These are phyloP conservation scores for Schrenkiella parvula DNA, from an alignment of 345 rosid genomes.

Conservation along the genomic window DNA sequence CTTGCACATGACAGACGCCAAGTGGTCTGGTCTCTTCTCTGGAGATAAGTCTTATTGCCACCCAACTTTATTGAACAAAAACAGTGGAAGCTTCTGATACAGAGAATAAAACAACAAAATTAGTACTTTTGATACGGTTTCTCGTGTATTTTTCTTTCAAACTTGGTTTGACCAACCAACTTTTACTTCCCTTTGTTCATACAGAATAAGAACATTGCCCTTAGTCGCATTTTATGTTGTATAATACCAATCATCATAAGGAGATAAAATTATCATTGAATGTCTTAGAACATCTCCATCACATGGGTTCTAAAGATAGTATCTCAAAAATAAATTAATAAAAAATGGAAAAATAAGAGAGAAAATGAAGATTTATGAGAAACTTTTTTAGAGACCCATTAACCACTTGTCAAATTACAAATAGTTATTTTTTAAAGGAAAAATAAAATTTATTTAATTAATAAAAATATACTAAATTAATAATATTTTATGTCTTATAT, in stretches of 20 bases:
- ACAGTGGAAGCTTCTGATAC: slow-evolving; percentile 1
- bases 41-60: slow-evolving; percentile 13
- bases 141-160: neutral
- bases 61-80: neutral
- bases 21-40: slow-evolving; percentile 10
- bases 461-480: too few species aligned
- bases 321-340: too few species aligned
- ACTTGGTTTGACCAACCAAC: neutral
- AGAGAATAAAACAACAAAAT: neutral
- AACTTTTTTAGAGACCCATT: too few species aligned
- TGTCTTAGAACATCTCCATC: too few species aligned
- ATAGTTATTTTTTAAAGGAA: too few species aligned
- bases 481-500: too few species aligned
- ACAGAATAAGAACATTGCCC: neutral
- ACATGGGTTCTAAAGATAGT: too few species aligned
- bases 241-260: neutral
- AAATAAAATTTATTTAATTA: too few species aligned
- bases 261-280: neutral
- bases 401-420: too few species aligned
- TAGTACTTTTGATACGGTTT: neutral
- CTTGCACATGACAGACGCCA: slow-evolving; percentile 12
- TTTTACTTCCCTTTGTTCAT: neutral
- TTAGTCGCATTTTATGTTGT: neutral
- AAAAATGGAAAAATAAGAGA: too few species aligned
- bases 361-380: too few species aligned